Percentiles rank a stretch among this genome's conserved stretches.
Conservation (phyloP, 2,329 filamentous ascomycete genomes). For the Stachybotrys chlorohalonatus region DNA sequence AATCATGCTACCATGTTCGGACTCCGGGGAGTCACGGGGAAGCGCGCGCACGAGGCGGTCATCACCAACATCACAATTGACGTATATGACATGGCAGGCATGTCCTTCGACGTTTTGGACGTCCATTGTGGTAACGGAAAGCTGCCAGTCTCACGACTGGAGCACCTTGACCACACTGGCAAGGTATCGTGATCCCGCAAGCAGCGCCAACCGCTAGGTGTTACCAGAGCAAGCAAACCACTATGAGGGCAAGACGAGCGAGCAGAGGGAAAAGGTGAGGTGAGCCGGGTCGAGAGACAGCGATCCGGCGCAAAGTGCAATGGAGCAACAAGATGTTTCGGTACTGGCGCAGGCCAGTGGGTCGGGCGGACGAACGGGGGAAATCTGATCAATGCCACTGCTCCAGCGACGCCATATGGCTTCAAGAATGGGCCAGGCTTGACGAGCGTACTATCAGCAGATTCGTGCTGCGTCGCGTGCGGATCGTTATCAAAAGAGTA, state of each 20-base stretch:
- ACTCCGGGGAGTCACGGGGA: constrained; percentile 7
- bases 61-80: constrained; percentile 42
- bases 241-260: not conserved
- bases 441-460: not conserved
- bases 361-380: not conserved
- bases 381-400: not conserved
- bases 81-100: constrained; percentile 51
- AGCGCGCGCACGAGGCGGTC: constrained; percentile 31
- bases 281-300: not conserved
- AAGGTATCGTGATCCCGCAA: constrained; percentile 4
- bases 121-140: constrained; percentile 48
- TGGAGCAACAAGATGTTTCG: not conserved
- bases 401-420: not conserved
- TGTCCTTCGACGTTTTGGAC: constrained; percentile 47
- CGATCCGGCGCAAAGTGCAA: not conserved
- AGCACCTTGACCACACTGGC: constrained; percentile 42
- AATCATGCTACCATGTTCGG: constrained; percentile 9
- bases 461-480: not conserved
- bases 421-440: not conserved
- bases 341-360: not conserved
- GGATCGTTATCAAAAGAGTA: too few species aligned
- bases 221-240: not conserved
- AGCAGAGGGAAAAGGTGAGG: not conserved
- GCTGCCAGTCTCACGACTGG: constrained; percentile 54
- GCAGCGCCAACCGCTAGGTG: not conserved